phyloP scores from a whole-genome alignment of 192 early-diverging fungal species.

The Coemansia sp. region DNA sequence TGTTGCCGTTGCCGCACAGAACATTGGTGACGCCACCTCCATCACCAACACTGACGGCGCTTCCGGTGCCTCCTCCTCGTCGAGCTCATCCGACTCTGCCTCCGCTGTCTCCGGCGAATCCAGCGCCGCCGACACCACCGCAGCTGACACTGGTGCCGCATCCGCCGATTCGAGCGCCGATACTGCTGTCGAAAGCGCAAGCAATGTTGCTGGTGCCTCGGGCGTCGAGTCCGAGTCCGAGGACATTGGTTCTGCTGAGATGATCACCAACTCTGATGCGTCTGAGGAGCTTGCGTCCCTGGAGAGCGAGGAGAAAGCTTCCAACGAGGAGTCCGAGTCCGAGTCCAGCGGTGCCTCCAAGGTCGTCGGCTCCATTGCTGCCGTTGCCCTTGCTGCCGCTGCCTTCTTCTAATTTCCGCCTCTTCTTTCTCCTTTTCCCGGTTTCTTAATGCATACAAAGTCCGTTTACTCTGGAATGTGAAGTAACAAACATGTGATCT shows the following conservation, averaged over 20 bases:
- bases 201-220: background rate
- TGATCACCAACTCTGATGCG: background rate
- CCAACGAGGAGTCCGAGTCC: background rate
- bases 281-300: background rate
- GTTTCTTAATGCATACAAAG: slow-evolving; percentile 5
- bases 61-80: too few species aligned
- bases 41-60: slow-evolving; percentile 6
- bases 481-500: too few species aligned
- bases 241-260: background rate
- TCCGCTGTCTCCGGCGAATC: background rate
- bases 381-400: slow-evolving; percentile 33
- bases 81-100: background rate
- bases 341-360: slow-evolving; percentile 19
- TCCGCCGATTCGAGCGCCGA: too few species aligned
- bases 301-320: background rate
- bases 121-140: background rate
- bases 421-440: background rate
- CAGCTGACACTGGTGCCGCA: background rate
- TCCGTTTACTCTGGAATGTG: slow-evolving; percentile 3
- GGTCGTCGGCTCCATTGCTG: slow-evolving; percentile 25
- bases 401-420: slow-evolving; percentile 44
- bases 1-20: slow-evolving; percentile 39
- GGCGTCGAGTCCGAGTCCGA: background rate
- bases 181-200: background rate
- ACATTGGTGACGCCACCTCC: slow-evolving; percentile 13